Base-by-base conservation (phyloP, 345 rosid genomes). In the Brassica juncea region DNA sequence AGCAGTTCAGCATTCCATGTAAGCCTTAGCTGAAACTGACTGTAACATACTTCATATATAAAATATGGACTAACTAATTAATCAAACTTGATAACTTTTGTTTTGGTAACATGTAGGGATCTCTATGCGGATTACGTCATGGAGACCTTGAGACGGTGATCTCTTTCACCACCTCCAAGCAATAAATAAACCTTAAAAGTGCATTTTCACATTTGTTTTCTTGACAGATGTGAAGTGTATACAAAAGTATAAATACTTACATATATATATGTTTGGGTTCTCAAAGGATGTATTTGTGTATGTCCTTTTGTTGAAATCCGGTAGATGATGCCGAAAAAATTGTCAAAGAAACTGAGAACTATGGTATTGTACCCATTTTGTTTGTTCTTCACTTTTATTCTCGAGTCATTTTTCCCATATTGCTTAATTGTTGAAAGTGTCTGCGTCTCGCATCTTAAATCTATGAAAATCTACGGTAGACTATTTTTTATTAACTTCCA, bases 1-100 rank as follows among this genome's bases (percentile, higher is more conserved):
- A 3, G 98, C 93, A 81, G 84, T 96, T 77, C 91, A 96, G 86
- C 84, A 93, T 81, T 93, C 99, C 52, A 89, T 96, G 99, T 96
- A 84, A 90, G 87, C 70, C 35, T 54, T 71, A 61, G 54, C 21
- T 66, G 27, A 42, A 19, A 64, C 15, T 49, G 4, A 67, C 16
- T 34, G 39, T 47, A 9, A 21, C 9, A 10, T 15, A 47, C 12
- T 49, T 49, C 57, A 49, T 47, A 39, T 39, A 27, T 7, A 9
- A 0, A 49, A 8, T 28, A 10, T 32, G 28, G 39, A 5, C 34
- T 19, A 19, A 19, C 19, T 19, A 19, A 19, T 19, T 19, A 19
- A 19, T 19, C 19, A 19, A 0, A 19, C 19, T 19, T 19, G 19
- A 19, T 19, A 19, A 19, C 19, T 19, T 0, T 19, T 19, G 19